A percentile compares a stretch with the other conserved stretches of the same genome.
Conservation (phyloP, 768 basidiomycete genomes). For the Termitomyces sp. region DNA sequence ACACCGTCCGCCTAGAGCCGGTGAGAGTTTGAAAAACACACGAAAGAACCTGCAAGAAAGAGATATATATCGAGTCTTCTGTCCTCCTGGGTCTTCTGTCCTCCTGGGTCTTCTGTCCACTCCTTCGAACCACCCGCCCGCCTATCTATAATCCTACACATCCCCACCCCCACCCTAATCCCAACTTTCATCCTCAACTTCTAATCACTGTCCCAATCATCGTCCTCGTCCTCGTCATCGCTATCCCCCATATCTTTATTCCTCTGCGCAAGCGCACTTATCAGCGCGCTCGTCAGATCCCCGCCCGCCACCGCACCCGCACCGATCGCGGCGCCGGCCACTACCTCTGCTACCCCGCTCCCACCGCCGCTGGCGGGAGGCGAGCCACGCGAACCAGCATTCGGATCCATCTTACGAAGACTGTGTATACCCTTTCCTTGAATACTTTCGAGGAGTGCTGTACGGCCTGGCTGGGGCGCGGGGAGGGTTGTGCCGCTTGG, state of each 20-base stretch:
- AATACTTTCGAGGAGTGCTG: conserved; percentile 14
- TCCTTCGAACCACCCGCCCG: too few relatives aligned
- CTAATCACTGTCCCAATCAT: conserved; percentile 50
- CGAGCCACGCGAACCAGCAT: not conserved
- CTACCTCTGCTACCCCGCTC: conserved; percentile 35
- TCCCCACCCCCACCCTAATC: too few relatives aligned
- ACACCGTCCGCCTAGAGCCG: too few relatives aligned
- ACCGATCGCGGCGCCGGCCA: conserved; percentile 31
- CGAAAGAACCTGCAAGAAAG: too few relatives aligned
- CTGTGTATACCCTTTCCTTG: conserved; percentile 12
- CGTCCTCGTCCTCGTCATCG: conserved; percentile 40
- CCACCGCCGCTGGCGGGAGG: conserved; percentile 14
- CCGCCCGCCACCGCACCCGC: conserved; percentile 49
- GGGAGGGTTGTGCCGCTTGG: conserved; percentile 33
- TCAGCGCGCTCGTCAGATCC: conserved; percentile 71
- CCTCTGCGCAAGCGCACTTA: conserved; percentile 75
- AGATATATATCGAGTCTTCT: too few relatives aligned
- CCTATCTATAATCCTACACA: too few relatives aligned
- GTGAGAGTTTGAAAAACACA: too few relatives aligned
- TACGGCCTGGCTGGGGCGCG: conserved; percentile 55
- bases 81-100: too few relatives aligned
- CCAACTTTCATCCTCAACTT: too few relatives aligned
- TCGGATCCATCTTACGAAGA: conserved; percentile 14
- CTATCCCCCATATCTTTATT: conserved; percentile 56
- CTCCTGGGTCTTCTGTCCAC: too few relatives aligned